Evolutionary conservation across 2,329 filamentous ascomycete genomes (phyloP).

Genomic region (Zymoseptoria pseudotritici): DNA sequence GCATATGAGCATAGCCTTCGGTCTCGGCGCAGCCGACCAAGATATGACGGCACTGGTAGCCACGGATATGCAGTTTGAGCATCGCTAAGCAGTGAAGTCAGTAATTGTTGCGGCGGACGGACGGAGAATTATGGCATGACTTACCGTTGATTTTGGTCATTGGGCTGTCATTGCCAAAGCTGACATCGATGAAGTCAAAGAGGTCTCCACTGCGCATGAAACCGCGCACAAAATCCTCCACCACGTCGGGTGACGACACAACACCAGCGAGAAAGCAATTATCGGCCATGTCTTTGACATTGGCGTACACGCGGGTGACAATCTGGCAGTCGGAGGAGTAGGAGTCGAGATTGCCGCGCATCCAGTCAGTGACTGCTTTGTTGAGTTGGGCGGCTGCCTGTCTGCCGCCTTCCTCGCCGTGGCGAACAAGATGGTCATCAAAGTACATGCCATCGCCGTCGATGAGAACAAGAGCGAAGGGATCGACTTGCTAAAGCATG

Average conservation of each 20-base stretch:
- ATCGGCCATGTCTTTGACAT: conserved; percentile 29
- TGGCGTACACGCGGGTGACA: conserved; percentile 39
- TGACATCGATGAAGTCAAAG: conserved; percentile 55
- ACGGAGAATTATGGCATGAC: conserved; percentile 4
- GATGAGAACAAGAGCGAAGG: conserved; percentile 54
- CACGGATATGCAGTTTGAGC: conserved; percentile 49
- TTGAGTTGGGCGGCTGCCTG: conserved; percentile 48
- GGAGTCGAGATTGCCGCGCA: conserved; percentile 21
- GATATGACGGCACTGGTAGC: conserved; percentile 55
- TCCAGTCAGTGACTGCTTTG: conserved; percentile 41
- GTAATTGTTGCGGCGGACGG: neutral
- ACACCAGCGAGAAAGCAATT: conserved; percentile 34
- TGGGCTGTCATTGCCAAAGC: conserved; percentile 51
- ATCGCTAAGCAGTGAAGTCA: conserved; percentile 35
- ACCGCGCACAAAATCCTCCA: conserved; percentile 45
- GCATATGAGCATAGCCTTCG: conserved; percentile 45
- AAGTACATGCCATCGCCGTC: conserved; percentile 54
- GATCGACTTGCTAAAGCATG: conserved; percentile 39
- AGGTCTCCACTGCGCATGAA: conserved; percentile 52
- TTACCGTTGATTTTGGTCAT: conserved; percentile 51
- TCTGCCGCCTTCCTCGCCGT: conserved; percentile 46
- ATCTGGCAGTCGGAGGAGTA: conserved; percentile 39
- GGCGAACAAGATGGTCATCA: conserved; percentile 20
- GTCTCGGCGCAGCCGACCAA: conserved; percentile 54
- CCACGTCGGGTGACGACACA: conserved; percentile 34